A percentile compares a stretch with the other conserved stretches of the same genome.
These are phyloP conservation scores for Chlamydomonas asymmetrica DNA, from an alignment of 139 green algal species.

Conservation along the genomic window DNA sequence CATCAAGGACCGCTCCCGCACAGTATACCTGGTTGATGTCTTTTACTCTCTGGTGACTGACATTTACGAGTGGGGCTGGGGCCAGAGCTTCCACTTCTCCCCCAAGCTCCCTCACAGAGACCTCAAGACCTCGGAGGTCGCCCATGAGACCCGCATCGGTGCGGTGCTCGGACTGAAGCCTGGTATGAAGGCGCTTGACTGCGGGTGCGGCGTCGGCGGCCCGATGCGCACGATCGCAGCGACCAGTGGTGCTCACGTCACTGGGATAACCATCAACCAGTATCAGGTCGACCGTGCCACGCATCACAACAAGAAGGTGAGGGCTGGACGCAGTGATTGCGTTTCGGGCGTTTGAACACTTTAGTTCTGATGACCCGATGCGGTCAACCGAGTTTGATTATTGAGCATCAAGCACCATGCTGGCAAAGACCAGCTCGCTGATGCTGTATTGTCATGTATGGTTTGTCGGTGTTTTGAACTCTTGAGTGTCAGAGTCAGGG, in stretches of 20 bases:
- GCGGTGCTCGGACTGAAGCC: slow-evolving; percentile 65
- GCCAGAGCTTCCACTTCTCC: slow-evolving; percentile 97
- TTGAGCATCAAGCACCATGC: too few relatives aligned
- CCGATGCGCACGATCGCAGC: slow-evolving; percentile 94
- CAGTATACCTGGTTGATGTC: slow-evolving; percentile 63
- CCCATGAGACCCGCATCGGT: slow-evolving; percentile 86
- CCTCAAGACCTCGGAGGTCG: slow-evolving; percentile 70
- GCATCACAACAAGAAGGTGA: slow-evolving; percentile 77
- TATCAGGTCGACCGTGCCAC: slow-evolving; percentile 88
- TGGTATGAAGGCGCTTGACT: slow-evolving; percentile 85
- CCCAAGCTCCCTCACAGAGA: slow-evolving; percentile 81
- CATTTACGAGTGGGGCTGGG: slow-evolving; percentile 99
- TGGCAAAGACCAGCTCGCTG: too few relatives aligned
- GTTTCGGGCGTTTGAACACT: too few relatives aligned
- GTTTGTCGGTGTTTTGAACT: too few relatives aligned
- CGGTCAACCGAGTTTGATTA: too few relatives aligned
- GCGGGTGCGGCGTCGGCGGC: slow-evolving; percentile 96
- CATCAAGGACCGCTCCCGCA: slow-evolving; percentile 55
- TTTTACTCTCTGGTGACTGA: slow-evolving; percentile 90
- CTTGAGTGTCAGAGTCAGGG: too few relatives aligned
- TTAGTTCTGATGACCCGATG: too few relatives aligned
- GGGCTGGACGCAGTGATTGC: too few relatives aligned
- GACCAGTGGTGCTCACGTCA: slow-evolving; percentile 82
- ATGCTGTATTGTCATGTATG: too few relatives aligned
- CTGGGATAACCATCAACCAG: slow-evolving; percentile 97